phyloP scores from a whole-genome alignment of 441 rosid species.

The Corymbia citriodora region DNA sequence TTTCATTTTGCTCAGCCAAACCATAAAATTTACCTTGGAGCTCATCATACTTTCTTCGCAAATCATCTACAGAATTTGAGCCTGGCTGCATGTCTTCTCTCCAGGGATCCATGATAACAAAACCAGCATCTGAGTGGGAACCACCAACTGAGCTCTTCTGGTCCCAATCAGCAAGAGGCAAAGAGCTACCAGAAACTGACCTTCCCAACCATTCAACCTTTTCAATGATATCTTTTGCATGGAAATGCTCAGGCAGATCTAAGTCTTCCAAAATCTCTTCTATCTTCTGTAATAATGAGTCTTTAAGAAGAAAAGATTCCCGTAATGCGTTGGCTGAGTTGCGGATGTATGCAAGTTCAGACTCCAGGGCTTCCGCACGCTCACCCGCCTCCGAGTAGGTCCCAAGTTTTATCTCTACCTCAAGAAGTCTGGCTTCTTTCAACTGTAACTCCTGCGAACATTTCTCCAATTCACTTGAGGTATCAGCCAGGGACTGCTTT shows the following conservation, averaged over 20 bases:
- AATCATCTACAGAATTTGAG: conserved; percentile 62
- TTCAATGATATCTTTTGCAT: conserved; percentile 83
- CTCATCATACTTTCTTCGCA: conserved; percentile 91
- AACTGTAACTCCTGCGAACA: conserved; percentile 73
- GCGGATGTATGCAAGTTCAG: conserved; percentile 99
- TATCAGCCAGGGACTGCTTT: conserved; percentile 76
- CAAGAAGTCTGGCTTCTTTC: conserved; percentile 73
- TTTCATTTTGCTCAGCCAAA: conserved; percentile 98
- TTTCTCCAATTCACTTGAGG: conserved; percentile 75
- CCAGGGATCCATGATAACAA: conserved; percentile 71
- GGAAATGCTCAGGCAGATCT: conserved; percentile 93
- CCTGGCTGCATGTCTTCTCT: conserved; percentile 68
- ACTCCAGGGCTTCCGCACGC: conserved; percentile 94
- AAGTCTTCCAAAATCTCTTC: conserved; percentile 97
- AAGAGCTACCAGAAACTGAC: conserved; percentile 58
- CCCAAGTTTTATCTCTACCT: conserved; percentile 76
- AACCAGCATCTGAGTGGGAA: conserved; percentile 62
- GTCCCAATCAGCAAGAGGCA: conserved; percentile 70
- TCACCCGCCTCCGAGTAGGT: conserved; percentile 90
- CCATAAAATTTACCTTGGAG: conserved; percentile 92
- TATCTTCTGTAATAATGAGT: conserved; percentile 92
- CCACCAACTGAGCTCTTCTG: conserved; percentile 73
- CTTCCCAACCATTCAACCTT: conserved; percentile 98
- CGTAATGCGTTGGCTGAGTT: conserved; percentile 96
- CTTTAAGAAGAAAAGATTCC: conserved; percentile 98